Conservation (phyloP, 495 filamentous ascomycete species). For the Clavariopsis aquatica region DNA sequence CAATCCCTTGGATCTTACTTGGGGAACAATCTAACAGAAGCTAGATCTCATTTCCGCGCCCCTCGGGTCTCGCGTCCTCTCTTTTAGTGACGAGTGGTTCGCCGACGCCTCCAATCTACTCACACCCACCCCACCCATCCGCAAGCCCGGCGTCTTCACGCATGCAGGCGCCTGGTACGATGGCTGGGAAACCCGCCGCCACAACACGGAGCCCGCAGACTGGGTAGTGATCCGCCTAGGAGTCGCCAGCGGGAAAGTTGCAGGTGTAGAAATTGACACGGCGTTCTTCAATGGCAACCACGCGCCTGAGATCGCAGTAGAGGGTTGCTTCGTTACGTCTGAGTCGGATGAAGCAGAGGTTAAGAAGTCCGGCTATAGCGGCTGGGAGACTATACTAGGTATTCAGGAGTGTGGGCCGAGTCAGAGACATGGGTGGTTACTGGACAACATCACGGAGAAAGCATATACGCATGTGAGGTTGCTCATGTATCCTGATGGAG, state of each 20-base stretch:
- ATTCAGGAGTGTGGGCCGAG: conserved; percentile 71
- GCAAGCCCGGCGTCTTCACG: conserved; percentile 78
- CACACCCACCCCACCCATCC: conserved; percentile 71
- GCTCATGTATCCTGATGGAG: conserved; percentile 91
- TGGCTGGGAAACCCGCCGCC: conserved; percentile 89
- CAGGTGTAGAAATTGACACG: conserved; percentile 84
- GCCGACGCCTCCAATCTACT: conserved; percentile 78
- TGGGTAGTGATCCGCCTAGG: conserved; percentile 83
- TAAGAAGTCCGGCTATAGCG: conserved; percentile 55
- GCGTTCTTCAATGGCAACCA: conserved; percentile 87
- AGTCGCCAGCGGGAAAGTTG: conserved; percentile 70
- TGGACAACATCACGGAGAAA: conserved; percentile 59
- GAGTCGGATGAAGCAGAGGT: conserved; percentile 49
- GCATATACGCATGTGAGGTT: conserved; percentile 83
- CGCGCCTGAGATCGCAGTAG: conserved; percentile 77
- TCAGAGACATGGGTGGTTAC: conserved; percentile 75
- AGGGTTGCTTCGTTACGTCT: conserved; percentile 63
- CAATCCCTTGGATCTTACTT: neutral
- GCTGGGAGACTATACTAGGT: conserved; percentile 75
- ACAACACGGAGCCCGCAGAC: conserved; percentile 77
- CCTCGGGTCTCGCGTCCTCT: conserved; percentile 72
- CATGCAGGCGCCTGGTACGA: conserved; percentile 91
- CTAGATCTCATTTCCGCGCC: conserved; percentile 74
- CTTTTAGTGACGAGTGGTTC: conserved; percentile 87
- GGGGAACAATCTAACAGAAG: conserved; percentile 13